These are phyloP conservation scores for Calycina marina DNA, from an alignment of 2,329 filamentous ascomycete species.

Conservation along the genomic window DNA sequence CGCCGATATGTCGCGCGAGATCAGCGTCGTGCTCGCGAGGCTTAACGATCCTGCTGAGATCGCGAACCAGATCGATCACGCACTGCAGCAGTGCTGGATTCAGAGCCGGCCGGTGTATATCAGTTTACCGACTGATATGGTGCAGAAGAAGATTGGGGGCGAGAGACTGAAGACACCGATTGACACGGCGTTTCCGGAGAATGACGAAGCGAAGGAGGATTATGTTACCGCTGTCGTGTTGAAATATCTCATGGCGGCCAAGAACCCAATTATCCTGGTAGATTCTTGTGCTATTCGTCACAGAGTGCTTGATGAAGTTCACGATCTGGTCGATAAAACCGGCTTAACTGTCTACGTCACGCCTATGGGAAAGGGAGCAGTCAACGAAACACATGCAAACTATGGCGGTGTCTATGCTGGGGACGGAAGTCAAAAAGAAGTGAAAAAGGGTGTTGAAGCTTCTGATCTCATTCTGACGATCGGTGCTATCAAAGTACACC, in stretches of 20 bases:
- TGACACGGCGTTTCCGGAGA: conserved; percentile 46
- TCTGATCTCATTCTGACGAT: conserved; percentile 59
- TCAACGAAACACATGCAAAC: conserved; percentile 61
- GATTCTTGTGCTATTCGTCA: conserved; percentile 75
- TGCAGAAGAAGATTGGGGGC: conserved; percentile 61
- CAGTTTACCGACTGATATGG: conserved; percentile 69
- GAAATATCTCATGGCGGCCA: conserved; percentile 56
- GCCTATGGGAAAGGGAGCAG: conserved; percentile 76
- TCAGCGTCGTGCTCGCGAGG: conserved; percentile 58
- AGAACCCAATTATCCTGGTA: conserved; percentile 64
- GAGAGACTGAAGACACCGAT: conserved; percentile 55
- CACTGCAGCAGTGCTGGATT: conserved; percentile 60
- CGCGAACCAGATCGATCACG: conserved; percentile 62
- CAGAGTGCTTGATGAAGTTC: conserved; percentile 56
- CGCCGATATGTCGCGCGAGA: conserved; percentile 56
- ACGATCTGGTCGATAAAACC: conserved; percentile 58
- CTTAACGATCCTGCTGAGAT: conserved; percentile 57
- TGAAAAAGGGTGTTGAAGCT: conserved; percentile 48
- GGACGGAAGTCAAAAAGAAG: conserved; percentile 52
- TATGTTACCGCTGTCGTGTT: conserved; percentile 73
- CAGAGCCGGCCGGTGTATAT: conserved; percentile 71
- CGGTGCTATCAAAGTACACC: conserved; percentile 39
- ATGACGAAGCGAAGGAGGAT: conserved; percentile 58
- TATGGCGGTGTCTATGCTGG: conserved; percentile 80
- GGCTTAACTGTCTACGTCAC: conserved; percentile 73